These are phyloP conservation scores for Aspergillus pseudotamarii DNA, from an alignment of 2,329 filamentous ascomycete genomes.

Conservation along the genomic window DNA sequence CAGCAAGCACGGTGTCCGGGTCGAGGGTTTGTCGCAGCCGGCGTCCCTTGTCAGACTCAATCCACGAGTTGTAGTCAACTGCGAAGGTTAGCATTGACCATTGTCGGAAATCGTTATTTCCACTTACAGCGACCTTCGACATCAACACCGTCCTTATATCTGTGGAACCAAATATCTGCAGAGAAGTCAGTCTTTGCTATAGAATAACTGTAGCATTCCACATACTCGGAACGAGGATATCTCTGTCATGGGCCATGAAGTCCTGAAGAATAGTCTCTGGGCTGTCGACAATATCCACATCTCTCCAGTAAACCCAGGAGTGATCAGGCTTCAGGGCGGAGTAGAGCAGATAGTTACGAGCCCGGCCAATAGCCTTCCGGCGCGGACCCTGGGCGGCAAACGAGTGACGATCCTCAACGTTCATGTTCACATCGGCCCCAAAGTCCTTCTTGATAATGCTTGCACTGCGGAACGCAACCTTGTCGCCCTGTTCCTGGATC, in stretches of 20 bases:
- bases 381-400: slow-evolving; percentile 88
- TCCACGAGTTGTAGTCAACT: slow-evolving; percentile 99
- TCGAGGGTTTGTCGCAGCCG: slow-evolving; percentile 72
- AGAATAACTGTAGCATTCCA: slow-evolving; percentile 17
- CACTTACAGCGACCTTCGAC: slow-evolving; percentile 90
- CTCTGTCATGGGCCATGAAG: slow-evolving; percentile 89
- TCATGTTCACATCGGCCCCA: slow-evolving; percentile 71
- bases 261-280: slow-evolving; percentile 88
- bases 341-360: slow-evolving; percentile 87
- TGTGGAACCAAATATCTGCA: slow-evolving; percentile 65
- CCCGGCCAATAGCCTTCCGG: slow-evolving; percentile 84
- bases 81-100: slow-evolving; percentile 22
- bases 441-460: slow-evolving; percentile 92
- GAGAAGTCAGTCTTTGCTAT: slow-evolving; percentile 20
- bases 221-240: slow-evolving; percentile 93
- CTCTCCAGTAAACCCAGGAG: slow-evolving; percentile 98
- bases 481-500: slow-evolving; percentile 73
- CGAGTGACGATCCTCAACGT: slow-evolving; percentile 78
- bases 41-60: slow-evolving; percentile 84
- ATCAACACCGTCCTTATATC: slow-evolving; percentile 74
- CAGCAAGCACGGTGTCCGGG: slow-evolving; percentile 82
- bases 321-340: slow-evolving; percentile 88
- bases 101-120: background rate
- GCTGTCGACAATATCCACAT: slow-evolving; percentile 94
- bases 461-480: slow-evolving; percentile 81